These are phyloP conservation scores for Beauveria bassiana DNA, from an alignment of 2,329 filamentous ascomycete species.

Conservation along the genomic window DNA sequence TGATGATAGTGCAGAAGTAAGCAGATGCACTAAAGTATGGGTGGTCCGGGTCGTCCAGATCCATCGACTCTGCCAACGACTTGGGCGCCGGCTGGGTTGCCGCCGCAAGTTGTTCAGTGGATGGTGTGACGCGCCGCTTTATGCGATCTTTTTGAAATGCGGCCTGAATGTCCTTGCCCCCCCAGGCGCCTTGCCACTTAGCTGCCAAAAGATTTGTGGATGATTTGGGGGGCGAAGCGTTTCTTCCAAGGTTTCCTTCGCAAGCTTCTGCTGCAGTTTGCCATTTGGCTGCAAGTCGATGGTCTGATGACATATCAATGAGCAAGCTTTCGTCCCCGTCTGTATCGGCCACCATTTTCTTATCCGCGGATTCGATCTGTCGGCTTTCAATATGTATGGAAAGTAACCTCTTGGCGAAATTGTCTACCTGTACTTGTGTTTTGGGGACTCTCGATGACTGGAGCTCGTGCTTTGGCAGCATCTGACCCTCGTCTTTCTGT, in stretches of 20 bases:
- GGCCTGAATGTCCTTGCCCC: not conserved
- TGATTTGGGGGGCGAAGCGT: not conserved
- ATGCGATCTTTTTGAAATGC: not conserved
- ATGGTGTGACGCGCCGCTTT: not conserved
- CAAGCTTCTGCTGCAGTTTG: not conserved
- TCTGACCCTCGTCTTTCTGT: not conserved
- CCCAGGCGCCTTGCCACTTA: slow-evolving; percentile 7
- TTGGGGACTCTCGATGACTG: not conserved
- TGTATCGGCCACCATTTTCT: not conserved
- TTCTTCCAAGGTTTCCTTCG: no score
- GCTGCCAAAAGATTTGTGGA: no score
- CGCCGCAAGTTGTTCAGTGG: not conserved
- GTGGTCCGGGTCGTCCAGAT: not conserved
- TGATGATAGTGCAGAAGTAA: not conserved
- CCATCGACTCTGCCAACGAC: not conserved
- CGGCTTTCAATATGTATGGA: not conserved
- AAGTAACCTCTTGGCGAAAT: not conserved
- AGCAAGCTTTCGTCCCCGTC: not conserved
- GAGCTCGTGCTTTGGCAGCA: not conserved
- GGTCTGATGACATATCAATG: not conserved
- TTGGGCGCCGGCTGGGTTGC: not conserved
- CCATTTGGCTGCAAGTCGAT: not conserved
- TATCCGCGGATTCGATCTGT: not conserved
- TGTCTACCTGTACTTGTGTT: not conserved
- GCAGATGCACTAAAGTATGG: not conserved